phyloP scores from a whole-genome alignment of 148 eudicot genomes.

The Nepenthes gracilis region DNA sequence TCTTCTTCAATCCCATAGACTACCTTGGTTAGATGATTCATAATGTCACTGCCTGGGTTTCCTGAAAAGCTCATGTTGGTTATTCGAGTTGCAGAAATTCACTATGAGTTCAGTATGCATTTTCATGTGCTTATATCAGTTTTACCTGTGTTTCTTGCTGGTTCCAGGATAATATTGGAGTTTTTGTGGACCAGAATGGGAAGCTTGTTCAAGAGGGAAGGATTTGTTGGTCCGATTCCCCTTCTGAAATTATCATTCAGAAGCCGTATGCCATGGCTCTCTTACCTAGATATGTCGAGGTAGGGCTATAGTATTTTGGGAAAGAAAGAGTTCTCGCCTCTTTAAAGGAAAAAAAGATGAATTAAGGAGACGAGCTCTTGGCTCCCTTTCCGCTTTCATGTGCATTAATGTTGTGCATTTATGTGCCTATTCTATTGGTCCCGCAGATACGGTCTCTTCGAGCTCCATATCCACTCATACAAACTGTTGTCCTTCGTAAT shows the following conservation, averaged over 20 bases:
- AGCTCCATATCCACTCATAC: slow-evolving; percentile 86
- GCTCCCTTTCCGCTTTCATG: not conserved
- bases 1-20: no score
- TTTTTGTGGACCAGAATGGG: slow-evolving; percentile 92
- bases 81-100: no score
- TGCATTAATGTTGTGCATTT: not conserved
- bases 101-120: not conserved
- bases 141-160: slow-evolving; percentile 16
- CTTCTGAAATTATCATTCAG: slow-evolving; percentile 62
- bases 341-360: not conserved
- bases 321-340: not conserved
- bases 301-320: slow-evolving; percentile 5
- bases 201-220: slow-evolving; percentile 92
- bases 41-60: no score
- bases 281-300: slow-evolving; percentile 94
- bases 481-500: slow-evolving; percentile 82
- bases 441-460: slow-evolving; percentile 91
- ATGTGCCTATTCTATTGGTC: slow-evolving; percentile 4
- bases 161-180: slow-evolving; percentile 87
- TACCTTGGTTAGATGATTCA: no score
- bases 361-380: no score
- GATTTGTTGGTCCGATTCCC: slow-evolving; percentile 97
- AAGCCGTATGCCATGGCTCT: slow-evolving; percentile 90
- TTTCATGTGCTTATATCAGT: slow-evolving; percentile 3
- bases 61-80: no score